These are phyloP conservation scores for Neofusicoccum ribis DNA, from an alignment of 2,329 filamentous ascomycete genomes.

Conservation along the genomic window DNA sequence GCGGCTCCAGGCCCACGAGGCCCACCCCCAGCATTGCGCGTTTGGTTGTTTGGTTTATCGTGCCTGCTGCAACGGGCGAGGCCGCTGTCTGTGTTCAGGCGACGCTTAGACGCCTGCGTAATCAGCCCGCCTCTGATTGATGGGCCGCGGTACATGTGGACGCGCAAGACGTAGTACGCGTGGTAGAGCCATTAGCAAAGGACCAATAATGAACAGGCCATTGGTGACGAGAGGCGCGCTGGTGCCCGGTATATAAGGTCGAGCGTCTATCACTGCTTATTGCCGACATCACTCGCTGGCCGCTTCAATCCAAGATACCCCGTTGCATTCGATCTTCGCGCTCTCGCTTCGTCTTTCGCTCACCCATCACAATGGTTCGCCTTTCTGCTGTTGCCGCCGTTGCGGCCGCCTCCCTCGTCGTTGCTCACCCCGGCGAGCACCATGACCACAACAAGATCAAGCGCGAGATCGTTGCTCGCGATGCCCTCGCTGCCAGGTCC, in stretches of 20 bases:
- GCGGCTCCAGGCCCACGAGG: conserved; percentile 2
- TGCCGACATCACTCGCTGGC: conserved; percentile 10
- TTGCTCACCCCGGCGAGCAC: conserved; percentile 37
- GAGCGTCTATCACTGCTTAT: conserved; percentile 5
- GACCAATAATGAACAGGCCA: conserved; percentile 4
- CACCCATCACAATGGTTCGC: conserved; percentile 25
- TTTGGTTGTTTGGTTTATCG: background rate
- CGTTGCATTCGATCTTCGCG: background rate
- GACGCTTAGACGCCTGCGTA: conserved; percentile 3
- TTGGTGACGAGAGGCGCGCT: background rate
- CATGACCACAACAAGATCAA: conserved; percentile 33
- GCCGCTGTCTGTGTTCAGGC: background rate
- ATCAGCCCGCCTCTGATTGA: conserved; percentile 15
- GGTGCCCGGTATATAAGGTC: conserved; percentile 13
- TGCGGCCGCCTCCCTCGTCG: conserved; percentile 24
- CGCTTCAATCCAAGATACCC: background rate
- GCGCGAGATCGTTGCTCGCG: conserved; percentile 32
- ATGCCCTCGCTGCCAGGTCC: conserved; percentile 26
- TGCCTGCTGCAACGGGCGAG: background rate
- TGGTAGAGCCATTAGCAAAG: background rate
- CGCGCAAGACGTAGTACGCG: background rate
- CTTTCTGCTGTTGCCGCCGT: conserved; percentile 27
- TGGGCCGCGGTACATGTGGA: background rate
- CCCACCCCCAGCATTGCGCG: conserved; percentile 5
- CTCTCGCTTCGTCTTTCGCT: background rate